Percentiles rank a stretch among this genome's conserved stretches.
Evolutionary conservation across 495 filamentous ascomycete species (phyloP).

Genomic region (Patellaria atrata): DNA sequence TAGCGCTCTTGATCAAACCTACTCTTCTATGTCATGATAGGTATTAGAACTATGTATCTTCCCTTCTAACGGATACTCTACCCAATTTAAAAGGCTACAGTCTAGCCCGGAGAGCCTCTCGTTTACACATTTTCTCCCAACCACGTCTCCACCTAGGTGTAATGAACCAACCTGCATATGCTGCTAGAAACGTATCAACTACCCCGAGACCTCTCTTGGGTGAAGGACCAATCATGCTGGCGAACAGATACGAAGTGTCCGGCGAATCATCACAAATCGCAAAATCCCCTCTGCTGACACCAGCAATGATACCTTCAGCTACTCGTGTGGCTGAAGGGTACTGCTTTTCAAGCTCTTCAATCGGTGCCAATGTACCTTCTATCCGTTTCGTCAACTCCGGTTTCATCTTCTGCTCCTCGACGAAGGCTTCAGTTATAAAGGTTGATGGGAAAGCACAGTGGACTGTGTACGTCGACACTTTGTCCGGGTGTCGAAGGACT

Average conservation of each 20-base stretch:
- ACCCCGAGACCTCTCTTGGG: slow-evolving; percentile 6
- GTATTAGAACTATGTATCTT: too few relatives aligned
- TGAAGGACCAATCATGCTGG: background rate
- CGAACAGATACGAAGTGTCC: slow-evolving; percentile 4
- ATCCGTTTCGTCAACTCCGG: slow-evolving; percentile 27
- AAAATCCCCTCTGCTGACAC: slow-evolving; percentile 5
- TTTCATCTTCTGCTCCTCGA: slow-evolving; percentile 26
- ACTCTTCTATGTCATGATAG: too few relatives aligned
- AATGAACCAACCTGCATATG: too few relatives aligned
- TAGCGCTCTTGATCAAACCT: too few relatives aligned
- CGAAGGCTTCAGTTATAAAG: slow-evolving; percentile 20
- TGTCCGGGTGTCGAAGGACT: slow-evolving; percentile 18
- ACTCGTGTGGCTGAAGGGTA: slow-evolving; percentile 7
- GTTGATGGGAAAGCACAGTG: slow-evolving; percentile 25
- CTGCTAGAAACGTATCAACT: slow-evolving; percentile 2
- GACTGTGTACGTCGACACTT: slow-evolving; percentile 7
- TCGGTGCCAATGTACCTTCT: slow-evolving; percentile 15
- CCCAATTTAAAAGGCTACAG: too few relatives aligned
- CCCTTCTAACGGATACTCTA: too few relatives aligned
- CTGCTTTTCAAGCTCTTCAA: slow-evolving; percentile 1
- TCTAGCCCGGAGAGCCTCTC: too few relatives aligned
- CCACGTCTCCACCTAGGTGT: too few relatives aligned
- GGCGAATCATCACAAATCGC: slow-evolving; percentile 3
- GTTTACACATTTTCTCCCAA: too few relatives aligned
- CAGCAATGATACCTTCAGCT: slow-evolving; percentile 4